Evolutionary conservation across 148 eudicot species (phyloP).

Genomic region (Silene uniflora): DNA sequence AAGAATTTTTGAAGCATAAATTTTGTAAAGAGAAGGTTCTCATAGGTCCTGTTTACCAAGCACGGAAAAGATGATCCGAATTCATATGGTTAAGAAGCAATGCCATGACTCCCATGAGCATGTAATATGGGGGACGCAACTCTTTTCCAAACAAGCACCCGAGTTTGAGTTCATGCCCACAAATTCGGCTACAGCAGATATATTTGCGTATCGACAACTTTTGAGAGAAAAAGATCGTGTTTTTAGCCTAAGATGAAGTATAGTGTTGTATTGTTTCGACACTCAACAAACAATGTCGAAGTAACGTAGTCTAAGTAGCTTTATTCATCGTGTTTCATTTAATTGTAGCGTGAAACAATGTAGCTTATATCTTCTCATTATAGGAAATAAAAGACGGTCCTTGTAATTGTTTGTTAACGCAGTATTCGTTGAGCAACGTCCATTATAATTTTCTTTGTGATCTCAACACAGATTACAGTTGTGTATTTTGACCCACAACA

Average conservation of each 20-base stretch:
- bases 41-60: not conserved
- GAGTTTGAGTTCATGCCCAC: no score
- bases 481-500: no score
- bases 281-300: not conserved
- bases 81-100: not conserved
- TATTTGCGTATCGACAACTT: not conserved
- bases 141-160: no score
- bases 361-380: no score
- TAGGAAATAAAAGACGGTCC: no score
- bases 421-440: no score
- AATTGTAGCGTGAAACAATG: no score
- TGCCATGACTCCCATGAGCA: not conserved
- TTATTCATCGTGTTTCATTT: not conserved
- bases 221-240: not conserved
- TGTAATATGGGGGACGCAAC: no score
- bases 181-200: not conserved
- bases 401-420: no score
- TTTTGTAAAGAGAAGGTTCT: constrained; percentile 42
- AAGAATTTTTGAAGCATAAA: constrained; percentile 47
- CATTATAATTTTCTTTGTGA: no score
- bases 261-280: not conserved
- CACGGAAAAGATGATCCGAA: not conserved
- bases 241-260: not conserved
- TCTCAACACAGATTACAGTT: no score
- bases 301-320: not conserved